These are phyloP conservation scores for Polyplosphaeria fusca DNA, from an alignment of 495 filamentous ascomycete genomes.

Conservation along the genomic window DNA sequence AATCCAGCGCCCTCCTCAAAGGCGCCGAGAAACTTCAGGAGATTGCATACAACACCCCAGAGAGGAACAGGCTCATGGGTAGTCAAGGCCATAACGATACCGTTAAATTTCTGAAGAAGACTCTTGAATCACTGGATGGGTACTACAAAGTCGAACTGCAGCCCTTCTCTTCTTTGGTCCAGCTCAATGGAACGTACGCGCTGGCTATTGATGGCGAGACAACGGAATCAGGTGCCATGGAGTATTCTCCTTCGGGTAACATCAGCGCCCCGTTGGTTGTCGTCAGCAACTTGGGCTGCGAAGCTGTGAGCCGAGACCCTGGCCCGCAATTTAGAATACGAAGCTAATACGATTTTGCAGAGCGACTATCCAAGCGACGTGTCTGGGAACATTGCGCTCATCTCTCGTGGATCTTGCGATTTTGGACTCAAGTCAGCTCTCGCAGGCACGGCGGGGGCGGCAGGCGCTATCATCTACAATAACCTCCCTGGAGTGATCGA, in stretches of 20 bases:
- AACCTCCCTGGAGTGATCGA: conserved; percentile 53
- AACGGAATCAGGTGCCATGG: conserved; percentile 40
- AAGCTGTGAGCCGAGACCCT: conserved; percentile 23
- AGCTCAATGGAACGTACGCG: conserved; percentile 32
- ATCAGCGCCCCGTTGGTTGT: conserved; percentile 46
- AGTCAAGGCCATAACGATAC: conserved; percentile 60
- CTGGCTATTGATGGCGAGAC: conserved; percentile 37
- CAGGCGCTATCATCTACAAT: conserved; percentile 63
- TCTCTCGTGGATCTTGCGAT: conserved; percentile 59
- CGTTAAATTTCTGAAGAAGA: conserved; percentile 58
- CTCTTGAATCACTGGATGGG: conserved; percentile 45
- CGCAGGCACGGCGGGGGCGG: conserved; percentile 59
- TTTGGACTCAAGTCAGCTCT: conserved; percentile 60
- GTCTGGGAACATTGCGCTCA: conserved; percentile 57
- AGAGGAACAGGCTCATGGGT: conserved; percentile 59
- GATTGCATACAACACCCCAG: conserved; percentile 48
- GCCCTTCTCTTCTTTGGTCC: conserved; percentile 48
- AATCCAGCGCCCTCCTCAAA: conserved; percentile 39
- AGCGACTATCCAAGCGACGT: conserved; percentile 56
- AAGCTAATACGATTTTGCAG: conserved; percentile 25
- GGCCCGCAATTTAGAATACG: not conserved
- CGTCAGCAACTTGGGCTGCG: conserved; percentile 58
- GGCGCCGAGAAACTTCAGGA: conserved; percentile 45
- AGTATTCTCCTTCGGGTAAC: conserved; percentile 51
- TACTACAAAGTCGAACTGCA: conserved; percentile 64